phyloP scores from a whole-genome alignment of 169 alveolate species.

The Plasmodium inui region DNA sequence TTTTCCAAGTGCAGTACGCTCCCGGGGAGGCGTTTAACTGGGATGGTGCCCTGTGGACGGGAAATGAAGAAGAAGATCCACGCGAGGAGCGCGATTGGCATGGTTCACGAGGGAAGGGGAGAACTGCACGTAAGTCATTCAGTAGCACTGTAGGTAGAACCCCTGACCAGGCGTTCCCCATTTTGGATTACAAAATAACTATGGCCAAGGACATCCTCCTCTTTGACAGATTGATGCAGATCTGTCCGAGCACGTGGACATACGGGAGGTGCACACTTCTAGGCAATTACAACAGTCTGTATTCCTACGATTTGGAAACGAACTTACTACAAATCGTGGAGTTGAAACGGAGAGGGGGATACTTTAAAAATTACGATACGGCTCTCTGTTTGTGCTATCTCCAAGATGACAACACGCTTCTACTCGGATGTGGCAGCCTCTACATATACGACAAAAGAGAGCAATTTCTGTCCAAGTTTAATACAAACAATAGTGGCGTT shows the following conservation, averaged over 20 bases:
- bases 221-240: constrained; percentile 51
- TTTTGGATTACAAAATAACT: constrained; percentile 5
- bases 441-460: constrained; percentile 77
- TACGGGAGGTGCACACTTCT: constrained; percentile 46
- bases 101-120: neutral
- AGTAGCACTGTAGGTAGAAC: neutral
- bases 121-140: neutral
- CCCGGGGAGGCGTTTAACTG: neutral
- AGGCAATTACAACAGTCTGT: constrained; percentile 28
- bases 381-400: constrained; percentile 16
- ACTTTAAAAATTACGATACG: neutral
- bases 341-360: neutral
- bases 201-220: constrained; percentile 44
- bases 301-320: neutral
- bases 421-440: constrained; percentile 77
- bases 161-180: neutral
- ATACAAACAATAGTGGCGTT: neutral
- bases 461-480: constrained; percentile 26
- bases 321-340: constrained; percentile 21
- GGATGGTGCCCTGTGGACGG: neutral
- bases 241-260: constrained; percentile 35
- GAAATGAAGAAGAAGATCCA: neutral
- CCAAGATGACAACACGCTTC: constrained; percentile 65
- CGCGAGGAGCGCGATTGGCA: neutral
- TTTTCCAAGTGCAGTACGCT: constrained; percentile 23